Base-by-base conservation (phyloP, 73 alveolate species). In the Paramecium bursaria region DNA sequence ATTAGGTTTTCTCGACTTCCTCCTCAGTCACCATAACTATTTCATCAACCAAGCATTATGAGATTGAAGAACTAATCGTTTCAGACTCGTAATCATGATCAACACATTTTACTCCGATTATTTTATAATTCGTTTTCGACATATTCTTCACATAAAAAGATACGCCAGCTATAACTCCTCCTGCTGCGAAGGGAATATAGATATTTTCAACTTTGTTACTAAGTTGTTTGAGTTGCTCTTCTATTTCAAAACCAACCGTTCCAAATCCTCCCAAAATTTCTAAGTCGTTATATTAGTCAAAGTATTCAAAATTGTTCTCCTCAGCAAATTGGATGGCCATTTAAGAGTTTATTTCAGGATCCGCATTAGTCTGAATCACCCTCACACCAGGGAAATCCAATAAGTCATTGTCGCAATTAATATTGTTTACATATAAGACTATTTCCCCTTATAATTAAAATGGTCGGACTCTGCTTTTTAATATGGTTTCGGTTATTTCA, bases 1-100 rank as follows among this genome's bases (percentile, higher is more conserved):
- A 27, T 60, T 60, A 60, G 0, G 79, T 53, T 60, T 25, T 60
- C 35, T 60, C 79, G 4, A 60, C 79, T 60, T 60, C 79, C n/a
- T 60, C 29, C 14, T 19, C 23, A 0, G 50, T 13, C 14, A 60
- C 79, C 13, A 60, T 21, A 25, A 60, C 30, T 17, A 57, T 29
- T 2, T 57, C 51, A 29, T 57, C 76, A 26, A 57, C 31, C 9
- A 57, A 29, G 4, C 50, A 48, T 29, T 23, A 33, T 0, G 31
- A 13, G 19, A 57, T 57, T 7, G 14, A n/a, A 6, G 26, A 23
- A 29, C 76, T 29, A 17, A 57, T 17, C 3, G 76, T 26, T 9
- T 10, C 49, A 26, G n/a, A 13, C 51, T 23, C 13, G 29, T 57
- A 48, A 29, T 11, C 14, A 29, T 57, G 47, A 26, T 2, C 79